These are phyloP conservation scores for Omphalotus guepiniiformis DNA, from an alignment of 768 basidiomycete species.

Conservation along the genomic window DNA sequence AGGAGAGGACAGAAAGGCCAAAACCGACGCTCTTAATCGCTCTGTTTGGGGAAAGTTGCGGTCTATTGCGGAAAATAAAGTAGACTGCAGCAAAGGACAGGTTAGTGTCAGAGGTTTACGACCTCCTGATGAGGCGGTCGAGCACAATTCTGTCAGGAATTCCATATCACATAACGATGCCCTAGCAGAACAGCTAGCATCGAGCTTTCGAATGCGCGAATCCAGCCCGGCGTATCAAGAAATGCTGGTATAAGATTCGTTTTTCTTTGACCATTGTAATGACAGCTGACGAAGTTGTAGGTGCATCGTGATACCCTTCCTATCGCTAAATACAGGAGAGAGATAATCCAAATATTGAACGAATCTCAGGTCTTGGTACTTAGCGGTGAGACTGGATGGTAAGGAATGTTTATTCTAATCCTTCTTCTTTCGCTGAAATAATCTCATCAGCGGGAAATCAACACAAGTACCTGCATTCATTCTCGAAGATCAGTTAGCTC, in stretches of 20 bases:
- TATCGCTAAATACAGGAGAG: slow-evolving; percentile 76
- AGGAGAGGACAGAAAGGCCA: slow-evolving; percentile 55
- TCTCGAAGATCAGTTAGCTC: slow-evolving; percentile 81
- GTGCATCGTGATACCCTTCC: slow-evolving; percentile 73
- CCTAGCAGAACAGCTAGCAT: slow-evolving; percentile 47
- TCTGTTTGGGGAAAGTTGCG: slow-evolving; percentile 66
- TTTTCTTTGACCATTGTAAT: neutral
- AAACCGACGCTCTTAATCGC: slow-evolving; percentile 63
- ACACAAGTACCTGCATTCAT: slow-evolving; percentile 95
- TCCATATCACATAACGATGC: neutral
- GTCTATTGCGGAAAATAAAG: slow-evolving; percentile 58
- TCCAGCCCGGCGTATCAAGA: slow-evolving; percentile 68
- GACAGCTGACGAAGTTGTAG: slow-evolving; percentile 32
- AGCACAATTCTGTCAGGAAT: neutral
- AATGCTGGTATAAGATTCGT: slow-evolving; percentile 68
- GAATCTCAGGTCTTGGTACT: slow-evolving; percentile 81
- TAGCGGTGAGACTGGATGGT: slow-evolving; percentile 48
- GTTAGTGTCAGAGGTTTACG: neutral
- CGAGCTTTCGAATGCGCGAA: slow-evolving; percentile 58
- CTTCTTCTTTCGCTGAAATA: slow-evolving; percentile 5
- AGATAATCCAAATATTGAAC: slow-evolving; percentile 68
- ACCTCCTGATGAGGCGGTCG: neutral
- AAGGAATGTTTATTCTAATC: slow-evolving; percentile 12
- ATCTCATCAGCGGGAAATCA: slow-evolving; percentile 78
- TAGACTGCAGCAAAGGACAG: slow-evolving; percentile 39